phyloP scores from a whole-genome alignment of 306 rosid genomes.

The Cicer arietinum region DNA sequence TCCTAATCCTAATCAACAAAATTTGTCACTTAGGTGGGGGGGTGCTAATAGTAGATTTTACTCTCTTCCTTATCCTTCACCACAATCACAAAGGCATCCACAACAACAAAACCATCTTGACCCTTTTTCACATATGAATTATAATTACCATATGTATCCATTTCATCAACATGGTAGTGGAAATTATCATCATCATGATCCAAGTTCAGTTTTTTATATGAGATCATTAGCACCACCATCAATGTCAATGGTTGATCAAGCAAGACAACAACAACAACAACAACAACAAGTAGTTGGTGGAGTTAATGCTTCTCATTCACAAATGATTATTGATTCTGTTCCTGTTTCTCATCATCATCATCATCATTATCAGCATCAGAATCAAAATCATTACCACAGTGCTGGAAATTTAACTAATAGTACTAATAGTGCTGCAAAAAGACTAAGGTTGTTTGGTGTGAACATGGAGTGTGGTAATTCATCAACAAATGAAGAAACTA shows the following conservation, averaged over 20 bases:
- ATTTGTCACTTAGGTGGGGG: constrained; percentile 53
- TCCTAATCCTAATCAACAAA: constrained; percentile 46
- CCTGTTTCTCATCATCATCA: constrained; percentile 48
- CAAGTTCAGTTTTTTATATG: constrained; percentile 44
- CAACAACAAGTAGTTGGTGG: neutral
- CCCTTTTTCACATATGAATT: constrained; percentile 43
- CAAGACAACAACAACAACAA: constrained; percentile 40
- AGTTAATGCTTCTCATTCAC: constrained; percentile 16
- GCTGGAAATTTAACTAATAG: neutral
- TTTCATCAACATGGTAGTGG: constrained; percentile 38
- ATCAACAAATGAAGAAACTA: constrained; percentile 51
- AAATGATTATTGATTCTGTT: constrained; percentile 60
- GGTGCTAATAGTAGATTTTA: constrained; percentile 51
- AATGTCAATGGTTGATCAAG: constrained; percentile 32
- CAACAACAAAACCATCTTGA: constrained; percentile 40
- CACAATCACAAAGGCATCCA: constrained; percentile 19
- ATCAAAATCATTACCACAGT: neutral
- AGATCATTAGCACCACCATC: constrained; percentile 42
- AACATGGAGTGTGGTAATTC: constrained; percentile 75
- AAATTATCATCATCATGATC: constrained; percentile 26
- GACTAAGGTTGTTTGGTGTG: constrained; percentile 81
- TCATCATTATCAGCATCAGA: neutral
- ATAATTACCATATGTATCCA: constrained; percentile 44
- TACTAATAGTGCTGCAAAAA: constrained; percentile 43
- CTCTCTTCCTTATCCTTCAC: constrained; percentile 52